Evolutionary conservation across 202 grass and related monocot species (phyloP).

Genomic region (Musa balbisiana): DNA sequence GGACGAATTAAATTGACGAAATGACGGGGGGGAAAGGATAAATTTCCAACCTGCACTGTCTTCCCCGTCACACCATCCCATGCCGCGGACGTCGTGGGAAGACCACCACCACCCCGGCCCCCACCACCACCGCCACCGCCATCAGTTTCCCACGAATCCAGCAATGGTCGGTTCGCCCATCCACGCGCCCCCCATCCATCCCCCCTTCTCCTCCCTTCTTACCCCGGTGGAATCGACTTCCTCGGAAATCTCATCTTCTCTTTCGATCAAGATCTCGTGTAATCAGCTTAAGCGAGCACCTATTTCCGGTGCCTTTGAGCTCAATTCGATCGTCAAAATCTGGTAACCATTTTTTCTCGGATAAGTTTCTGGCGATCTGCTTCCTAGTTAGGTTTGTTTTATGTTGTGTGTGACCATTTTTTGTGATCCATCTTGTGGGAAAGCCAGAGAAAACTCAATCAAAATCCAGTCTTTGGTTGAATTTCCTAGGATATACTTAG

Average conservation of each 20-base stretch:
- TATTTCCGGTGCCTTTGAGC: background rate
- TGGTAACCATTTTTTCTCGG: background rate
- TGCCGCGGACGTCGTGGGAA: background rate
- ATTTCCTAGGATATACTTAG: background rate
- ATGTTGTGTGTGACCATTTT: background rate
- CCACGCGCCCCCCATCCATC: background rate
- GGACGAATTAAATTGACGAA: background rate
- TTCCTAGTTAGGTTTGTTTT: background rate
- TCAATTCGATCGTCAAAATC: background rate
- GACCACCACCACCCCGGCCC: background rate
- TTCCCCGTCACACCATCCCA: background rate
- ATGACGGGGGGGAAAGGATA: background rate
- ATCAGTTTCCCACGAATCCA: background rate
- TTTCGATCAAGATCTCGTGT: background rate
- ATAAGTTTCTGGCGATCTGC: background rate
- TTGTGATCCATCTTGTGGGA: background rate
- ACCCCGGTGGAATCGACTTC: background rate
- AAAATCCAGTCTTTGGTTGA: background rate
- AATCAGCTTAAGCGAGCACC: background rate
- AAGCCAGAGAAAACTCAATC: no score
- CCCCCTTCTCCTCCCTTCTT: background rate
- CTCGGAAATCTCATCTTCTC: background rate
- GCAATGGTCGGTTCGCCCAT: background rate
- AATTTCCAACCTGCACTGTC: background rate
- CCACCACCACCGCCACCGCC: background rate